A percentile compares a stretch with the other conserved stretches of the same genome.
These are phyloP conservation scores for Agastache rugosa DNA, from an alignment of 257 asterid species.

Conservation along the genomic window DNA sequence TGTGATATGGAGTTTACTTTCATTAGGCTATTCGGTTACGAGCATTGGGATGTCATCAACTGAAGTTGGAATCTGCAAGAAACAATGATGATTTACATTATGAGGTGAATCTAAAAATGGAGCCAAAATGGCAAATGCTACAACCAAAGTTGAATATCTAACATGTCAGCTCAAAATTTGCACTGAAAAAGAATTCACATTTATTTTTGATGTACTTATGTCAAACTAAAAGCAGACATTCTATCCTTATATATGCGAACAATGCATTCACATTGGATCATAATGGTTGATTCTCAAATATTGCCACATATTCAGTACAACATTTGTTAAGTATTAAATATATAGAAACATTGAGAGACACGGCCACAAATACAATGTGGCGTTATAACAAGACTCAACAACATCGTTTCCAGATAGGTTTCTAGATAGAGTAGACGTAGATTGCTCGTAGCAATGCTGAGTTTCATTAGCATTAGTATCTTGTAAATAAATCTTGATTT, in stretches of 20 bases:
- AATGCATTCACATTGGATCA: no score
- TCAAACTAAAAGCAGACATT: no score
- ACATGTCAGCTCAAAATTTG: background rate
- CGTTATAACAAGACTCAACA: background rate
- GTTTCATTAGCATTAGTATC: no score
- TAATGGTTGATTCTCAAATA: background rate
- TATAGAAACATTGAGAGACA: background rate
- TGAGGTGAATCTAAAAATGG: background rate
- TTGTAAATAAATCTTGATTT: background rate
- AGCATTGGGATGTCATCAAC: conserved; percentile 59
- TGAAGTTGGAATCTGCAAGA: conserved; percentile 50
- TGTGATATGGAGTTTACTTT: conserved; percentile 11
- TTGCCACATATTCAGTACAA: background rate
- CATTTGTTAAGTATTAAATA: background rate
- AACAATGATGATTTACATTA: background rate
- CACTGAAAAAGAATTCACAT: background rate
- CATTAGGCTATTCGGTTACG: conserved; percentile 49
- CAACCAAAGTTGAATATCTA: background rate
- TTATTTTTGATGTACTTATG: no score
- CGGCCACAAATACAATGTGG: background rate
- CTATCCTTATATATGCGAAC: no score
- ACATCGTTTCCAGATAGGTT: background rate
- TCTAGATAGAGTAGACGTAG: background rate
- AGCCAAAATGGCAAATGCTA: background rate
- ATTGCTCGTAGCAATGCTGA: background rate